A percentile compares a stretch with the other conserved stretches of the same genome.
phyloP scores from a whole-genome alignment of 2,329 filamentous ascomycete species.

The Tolypocladium capitatum region DNA sequence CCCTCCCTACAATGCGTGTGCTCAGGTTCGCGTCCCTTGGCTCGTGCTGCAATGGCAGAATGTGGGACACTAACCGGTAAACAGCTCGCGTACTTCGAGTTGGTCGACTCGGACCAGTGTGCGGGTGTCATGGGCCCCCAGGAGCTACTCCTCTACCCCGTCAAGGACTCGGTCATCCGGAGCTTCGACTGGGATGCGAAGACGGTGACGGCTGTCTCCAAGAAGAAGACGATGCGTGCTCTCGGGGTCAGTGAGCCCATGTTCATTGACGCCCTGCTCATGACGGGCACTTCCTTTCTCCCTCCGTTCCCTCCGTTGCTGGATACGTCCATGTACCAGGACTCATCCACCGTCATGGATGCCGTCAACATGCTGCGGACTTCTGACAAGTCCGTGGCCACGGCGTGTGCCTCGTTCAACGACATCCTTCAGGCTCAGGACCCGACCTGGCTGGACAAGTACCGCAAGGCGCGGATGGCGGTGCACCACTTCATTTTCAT shows the following conservation, averaged over 20 bases:
- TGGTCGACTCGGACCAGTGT: conserved; percentile 50
- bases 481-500: conserved; percentile 82
- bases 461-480: conserved; percentile 71
- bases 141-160: conserved; percentile 74
- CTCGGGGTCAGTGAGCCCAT: conserved; percentile 55
- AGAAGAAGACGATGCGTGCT: conserved; percentile 55
- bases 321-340: conserved; percentile 38
- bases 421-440: conserved; percentile 63
- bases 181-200: conserved; percentile 55
- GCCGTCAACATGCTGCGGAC: conserved; percentile 65
- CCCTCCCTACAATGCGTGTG: conserved; percentile 76
- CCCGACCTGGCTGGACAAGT: conserved; percentile 70
- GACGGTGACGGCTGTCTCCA: conserved; percentile 49
- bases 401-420: conserved; percentile 63
- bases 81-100: conserved; percentile 63
- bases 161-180: conserved; percentile 60
- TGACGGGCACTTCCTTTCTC: conserved; percentile 71
- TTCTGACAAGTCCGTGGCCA: conserved; percentile 54
- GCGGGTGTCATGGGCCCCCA: conserved; percentile 73
- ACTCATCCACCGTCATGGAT: conserved; percentile 54
- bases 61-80: neutral
- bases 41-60: neutral
- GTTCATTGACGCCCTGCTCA: conserved; percentile 72
- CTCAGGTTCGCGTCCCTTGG: conserved; percentile 49
- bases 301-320: conserved; percentile 67